Conservation (phyloP, 345 rosid genomes). For the Abelmoschus esculentus region DNA sequence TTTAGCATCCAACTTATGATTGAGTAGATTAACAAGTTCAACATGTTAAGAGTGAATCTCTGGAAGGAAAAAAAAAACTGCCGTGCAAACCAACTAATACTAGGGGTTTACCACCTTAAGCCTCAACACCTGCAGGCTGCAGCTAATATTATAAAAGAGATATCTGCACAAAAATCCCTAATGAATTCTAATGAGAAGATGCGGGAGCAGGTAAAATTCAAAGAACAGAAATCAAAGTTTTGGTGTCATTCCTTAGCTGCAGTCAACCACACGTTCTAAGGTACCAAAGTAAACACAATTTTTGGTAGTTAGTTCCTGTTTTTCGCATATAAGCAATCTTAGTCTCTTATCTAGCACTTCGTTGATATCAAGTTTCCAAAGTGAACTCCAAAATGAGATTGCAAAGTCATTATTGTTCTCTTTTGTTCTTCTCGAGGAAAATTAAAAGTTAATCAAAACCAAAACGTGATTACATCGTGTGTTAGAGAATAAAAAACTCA, state of each 20-base stretch:
- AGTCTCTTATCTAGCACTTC: not conserved
- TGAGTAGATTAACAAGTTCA: not conserved
- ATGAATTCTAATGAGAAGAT: not conserved
- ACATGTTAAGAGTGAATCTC: not conserved
- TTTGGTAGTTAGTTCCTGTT: not conserved
- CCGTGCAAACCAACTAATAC: not conserved
- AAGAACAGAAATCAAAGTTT: not conserved
- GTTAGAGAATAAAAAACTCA: not conserved
- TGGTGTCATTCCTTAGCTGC: not conserved
- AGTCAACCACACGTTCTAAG: not conserved
- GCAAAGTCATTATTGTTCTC: not conserved
- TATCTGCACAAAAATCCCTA: not conserved
- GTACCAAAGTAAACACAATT: not conserved
- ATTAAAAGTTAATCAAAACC: not conserved
- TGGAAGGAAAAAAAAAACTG: not conserved
- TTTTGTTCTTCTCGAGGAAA: not conserved
- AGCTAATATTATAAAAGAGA: not conserved
- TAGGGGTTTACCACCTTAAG: not conserved
- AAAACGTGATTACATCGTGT: not conserved
- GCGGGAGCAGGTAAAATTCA: not conserved
- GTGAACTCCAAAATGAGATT: not conserved
- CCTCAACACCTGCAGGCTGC: not conserved
- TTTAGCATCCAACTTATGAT: not conserved
- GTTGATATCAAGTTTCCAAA: not conserved
- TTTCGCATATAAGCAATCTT: not conserved